These are phyloP conservation scores for Ochromonas danica DNA, from an alignment of 108 stramenopile species.

Conservation along the genomic window DNA sequence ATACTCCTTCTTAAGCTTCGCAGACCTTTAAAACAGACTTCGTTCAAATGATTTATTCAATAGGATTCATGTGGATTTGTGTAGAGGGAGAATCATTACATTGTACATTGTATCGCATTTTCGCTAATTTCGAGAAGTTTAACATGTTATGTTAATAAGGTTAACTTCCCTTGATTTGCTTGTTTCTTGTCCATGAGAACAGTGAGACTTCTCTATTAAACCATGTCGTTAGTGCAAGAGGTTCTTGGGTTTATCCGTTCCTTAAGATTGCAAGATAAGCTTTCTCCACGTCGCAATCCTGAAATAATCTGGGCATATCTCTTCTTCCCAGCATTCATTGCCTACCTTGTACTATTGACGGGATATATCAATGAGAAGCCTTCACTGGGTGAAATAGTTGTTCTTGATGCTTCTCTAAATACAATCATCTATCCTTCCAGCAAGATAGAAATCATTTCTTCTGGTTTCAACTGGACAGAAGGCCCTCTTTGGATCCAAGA, in stretches of 20 bases:
- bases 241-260: background rate
- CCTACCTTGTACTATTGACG: background rate
- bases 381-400: background rate
- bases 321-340: slow-evolving; percentile 3
- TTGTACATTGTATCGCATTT: too few species aligned
- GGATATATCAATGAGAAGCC: background rate
- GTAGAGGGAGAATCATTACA: too few species aligned
- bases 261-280: slow-evolving; percentile 3
- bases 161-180: too few species aligned
- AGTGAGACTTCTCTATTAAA: too few species aligned
- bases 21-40: too few species aligned
- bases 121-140: too few species aligned
- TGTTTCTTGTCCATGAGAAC: too few species aligned
- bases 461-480: slow-evolving; percentile 51
- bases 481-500: slow-evolving; percentile 55
- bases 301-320: slow-evolving; percentile 19
- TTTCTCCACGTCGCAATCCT: background rate
- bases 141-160: too few species aligned
- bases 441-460: slow-evolving; percentile 43
- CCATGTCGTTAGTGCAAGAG: too few species aligned
- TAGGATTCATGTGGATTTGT: too few species aligned
- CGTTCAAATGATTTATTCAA: too few species aligned
- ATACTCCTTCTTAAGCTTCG: too few species aligned
- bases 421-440: background rate
- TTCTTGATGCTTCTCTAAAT: background rate